Conservation (phyloP, 768 basidiomycete genomes). For the Dacryopinax primogenitus region DNA sequence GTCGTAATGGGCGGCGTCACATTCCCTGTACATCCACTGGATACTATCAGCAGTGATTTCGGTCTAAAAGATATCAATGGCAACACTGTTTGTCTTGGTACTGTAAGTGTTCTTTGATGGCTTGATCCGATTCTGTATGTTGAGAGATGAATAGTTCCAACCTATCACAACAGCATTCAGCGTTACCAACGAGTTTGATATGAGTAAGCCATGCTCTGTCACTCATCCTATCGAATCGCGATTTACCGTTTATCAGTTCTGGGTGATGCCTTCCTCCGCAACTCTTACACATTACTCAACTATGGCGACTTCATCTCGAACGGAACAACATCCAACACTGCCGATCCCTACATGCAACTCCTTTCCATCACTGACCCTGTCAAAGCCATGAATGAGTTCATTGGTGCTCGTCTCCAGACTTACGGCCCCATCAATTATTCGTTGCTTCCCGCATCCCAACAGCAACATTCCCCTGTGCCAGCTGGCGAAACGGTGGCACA, state of each 20-base stretch:
- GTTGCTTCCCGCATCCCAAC: background rate
- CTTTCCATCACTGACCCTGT: slow-evolving; percentile 30
- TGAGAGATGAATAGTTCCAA: slow-evolving; percentile 49
- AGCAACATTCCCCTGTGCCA: background rate
- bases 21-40: slow-evolving; percentile 66
- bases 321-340: slow-evolving; percentile 31
- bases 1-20: slow-evolving; percentile 56
- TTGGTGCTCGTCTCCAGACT: background rate
- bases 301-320: slow-evolving; percentile 47
- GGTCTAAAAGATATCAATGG: slow-evolving; percentile 36
- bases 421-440: background rate
- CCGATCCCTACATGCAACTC: slow-evolving; percentile 51
- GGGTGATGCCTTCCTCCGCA: slow-evolving; percentile 32
- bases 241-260: background rate
- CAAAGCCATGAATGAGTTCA: background rate
- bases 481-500: slow-evolving; percentile 3
- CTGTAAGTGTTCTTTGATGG: slow-evolving; percentile 29
- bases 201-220: slow-evolving; percentile 23
- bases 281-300: slow-evolving; percentile 49
- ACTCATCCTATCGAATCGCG: background rate
- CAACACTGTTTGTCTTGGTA: slow-evolving; percentile 47
- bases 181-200: slow-evolving; percentile 42
- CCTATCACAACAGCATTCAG: slow-evolving; percentile 48
- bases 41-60: slow-evolving; percentile 46
- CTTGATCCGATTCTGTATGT: background rate